Conservation (phyloP, 768 basidiomycete genomes). For the Pleurotus cornucopiae region DNA sequence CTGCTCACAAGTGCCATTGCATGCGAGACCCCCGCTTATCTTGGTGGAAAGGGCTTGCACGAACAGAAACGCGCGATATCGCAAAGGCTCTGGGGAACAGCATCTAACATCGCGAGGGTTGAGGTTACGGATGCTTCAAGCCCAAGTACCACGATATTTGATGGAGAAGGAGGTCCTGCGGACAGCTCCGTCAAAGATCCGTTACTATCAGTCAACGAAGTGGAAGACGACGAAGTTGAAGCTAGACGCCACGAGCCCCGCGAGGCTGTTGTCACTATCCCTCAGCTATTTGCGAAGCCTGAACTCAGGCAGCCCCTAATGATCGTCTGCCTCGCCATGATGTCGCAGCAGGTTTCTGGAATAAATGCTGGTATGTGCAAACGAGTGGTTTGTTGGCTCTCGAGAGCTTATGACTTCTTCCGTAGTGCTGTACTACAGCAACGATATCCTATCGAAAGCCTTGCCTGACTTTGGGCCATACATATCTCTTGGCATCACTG, state of each 20-base stretch:
- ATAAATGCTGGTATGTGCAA: conserved; percentile 61
- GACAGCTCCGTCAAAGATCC: conserved; percentile 33
- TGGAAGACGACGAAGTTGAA: conserved; percentile 21
- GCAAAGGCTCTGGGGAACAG: conserved; percentile 50
- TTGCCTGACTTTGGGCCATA: conserved; percentile 78
- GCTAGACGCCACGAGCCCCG: conserved; percentile 14
- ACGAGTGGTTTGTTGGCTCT: background rate
- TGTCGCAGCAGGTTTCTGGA: conserved; percentile 77
- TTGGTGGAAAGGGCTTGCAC: conserved; percentile 42
- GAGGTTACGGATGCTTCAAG: no score
- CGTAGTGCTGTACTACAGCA: conserved; percentile 86
- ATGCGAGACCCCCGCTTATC: conserved; percentile 72
- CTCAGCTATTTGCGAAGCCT: conserved; percentile 42
- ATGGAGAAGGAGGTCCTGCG: background rate
- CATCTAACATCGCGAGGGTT: conserved; percentile 6
- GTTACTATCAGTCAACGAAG: conserved; percentile 27
- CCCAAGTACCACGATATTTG: background rate
- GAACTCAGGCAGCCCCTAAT: conserved; percentile 61
- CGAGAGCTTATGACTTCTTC: conserved; percentile 7
- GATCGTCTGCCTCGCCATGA: conserved; percentile 68
- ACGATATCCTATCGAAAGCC: conserved; percentile 76
- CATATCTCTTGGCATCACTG: conserved; percentile 78
- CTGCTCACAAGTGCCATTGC: conserved; percentile 48
- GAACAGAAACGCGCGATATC: conserved; percentile 47
- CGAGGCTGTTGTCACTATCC: conserved; percentile 38